These are phyloP conservation scores for Neopestalotiopsis rosae DNA, from an alignment of 2,329 filamentous ascomycete species.

Conservation along the genomic window DNA sequence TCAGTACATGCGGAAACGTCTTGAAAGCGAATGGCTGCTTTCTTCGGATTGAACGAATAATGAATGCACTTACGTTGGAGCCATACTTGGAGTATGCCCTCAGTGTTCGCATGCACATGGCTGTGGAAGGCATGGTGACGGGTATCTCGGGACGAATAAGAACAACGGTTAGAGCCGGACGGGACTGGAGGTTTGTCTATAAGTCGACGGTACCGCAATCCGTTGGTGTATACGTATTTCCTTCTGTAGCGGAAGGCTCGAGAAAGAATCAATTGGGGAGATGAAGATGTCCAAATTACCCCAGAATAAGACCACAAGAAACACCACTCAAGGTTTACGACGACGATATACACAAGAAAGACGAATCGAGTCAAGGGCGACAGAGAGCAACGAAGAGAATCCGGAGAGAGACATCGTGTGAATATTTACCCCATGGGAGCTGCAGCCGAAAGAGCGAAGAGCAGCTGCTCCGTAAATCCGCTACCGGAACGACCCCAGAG, in stretches of 20 bases:
- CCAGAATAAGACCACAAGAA: neutral
- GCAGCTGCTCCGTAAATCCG: slow-evolving; percentile 21
- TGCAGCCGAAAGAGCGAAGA: neutral
- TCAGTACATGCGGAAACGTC: neutral
- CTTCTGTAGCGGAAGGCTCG: neutral
- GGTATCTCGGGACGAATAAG: slow-evolving; percentile 8
- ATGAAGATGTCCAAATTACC: slow-evolving; percentile 9
- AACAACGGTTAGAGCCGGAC: neutral
- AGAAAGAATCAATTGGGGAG: neutral
- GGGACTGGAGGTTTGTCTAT: neutral
- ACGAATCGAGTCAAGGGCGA: neutral
- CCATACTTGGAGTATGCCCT: slow-evolving; percentile 60
- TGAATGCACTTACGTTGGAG: slow-evolving; percentile 51
- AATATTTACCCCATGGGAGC: slow-evolving; percentile 18
- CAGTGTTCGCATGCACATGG: slow-evolving; percentile 55
- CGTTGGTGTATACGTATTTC: neutral
- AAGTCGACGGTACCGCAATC: neutral
- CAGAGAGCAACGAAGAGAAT: neutral
- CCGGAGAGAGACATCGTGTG: slow-evolving; percentile 15
- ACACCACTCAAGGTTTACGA: neutral
- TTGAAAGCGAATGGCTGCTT: neutral
- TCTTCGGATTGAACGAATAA: neutral
- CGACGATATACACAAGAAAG: too few species aligned
- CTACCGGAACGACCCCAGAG: slow-evolving; percentile 21
- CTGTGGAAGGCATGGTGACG: slow-evolving; percentile 54